Conservation (phyloP, 1,139 yeast genomes). For the Zygosaccharomyces pseudobailii region DNA sequence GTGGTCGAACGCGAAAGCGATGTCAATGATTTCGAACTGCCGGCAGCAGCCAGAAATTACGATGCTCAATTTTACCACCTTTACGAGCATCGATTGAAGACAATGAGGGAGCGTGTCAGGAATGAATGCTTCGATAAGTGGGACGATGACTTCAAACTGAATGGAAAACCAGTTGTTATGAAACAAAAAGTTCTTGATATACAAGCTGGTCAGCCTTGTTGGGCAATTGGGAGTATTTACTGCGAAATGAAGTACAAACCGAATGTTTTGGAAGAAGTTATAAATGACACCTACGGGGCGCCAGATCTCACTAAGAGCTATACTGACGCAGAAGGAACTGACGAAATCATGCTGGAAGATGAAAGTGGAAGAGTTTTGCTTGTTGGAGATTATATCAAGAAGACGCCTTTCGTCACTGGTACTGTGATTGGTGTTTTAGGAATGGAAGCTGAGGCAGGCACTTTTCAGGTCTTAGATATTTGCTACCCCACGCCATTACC, state of each 20-base stretch:
- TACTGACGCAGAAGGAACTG: constrained; percentile 49
- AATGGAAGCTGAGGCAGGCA: constrained; percentile 76
- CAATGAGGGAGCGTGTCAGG: constrained; percentile 51
- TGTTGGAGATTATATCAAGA: constrained; percentile 56
- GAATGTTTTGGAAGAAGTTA: constrained; percentile 76
- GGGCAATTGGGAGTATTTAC: constrained; percentile 89
- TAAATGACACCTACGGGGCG: constrained; percentile 43
- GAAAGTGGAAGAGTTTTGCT: constrained; percentile 84
- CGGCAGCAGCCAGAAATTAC: constrained; percentile 45
- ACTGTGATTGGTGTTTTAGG: constrained; percentile 82
- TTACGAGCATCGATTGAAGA: constrained; percentile 60
- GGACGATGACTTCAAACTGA: constrained; percentile 44
- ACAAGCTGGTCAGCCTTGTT: constrained; percentile 61
- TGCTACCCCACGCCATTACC: constrained; percentile 62
- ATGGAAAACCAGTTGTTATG: constrained; percentile 37
- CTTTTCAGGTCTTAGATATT: constrained; percentile 79
- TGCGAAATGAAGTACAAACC: constrained; percentile 83
- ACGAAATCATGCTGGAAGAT: constrained; percentile 75
- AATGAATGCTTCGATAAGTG: constrained; percentile 47
- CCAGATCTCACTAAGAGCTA: constrained; percentile 41
- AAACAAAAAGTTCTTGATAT: constrained; percentile 73
- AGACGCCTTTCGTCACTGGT: constrained; percentile 70
- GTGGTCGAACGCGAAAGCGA: constrained; percentile 13
- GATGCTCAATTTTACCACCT: constrained; percentile 68
- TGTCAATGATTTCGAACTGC: constrained; percentile 26